Percentiles rank a stretch among this genome's conserved stretches.
Evolutionary conservation across 495 filamentous ascomycete genomes (phyloP).

Genomic region (Entonaema liquescens): DNA sequence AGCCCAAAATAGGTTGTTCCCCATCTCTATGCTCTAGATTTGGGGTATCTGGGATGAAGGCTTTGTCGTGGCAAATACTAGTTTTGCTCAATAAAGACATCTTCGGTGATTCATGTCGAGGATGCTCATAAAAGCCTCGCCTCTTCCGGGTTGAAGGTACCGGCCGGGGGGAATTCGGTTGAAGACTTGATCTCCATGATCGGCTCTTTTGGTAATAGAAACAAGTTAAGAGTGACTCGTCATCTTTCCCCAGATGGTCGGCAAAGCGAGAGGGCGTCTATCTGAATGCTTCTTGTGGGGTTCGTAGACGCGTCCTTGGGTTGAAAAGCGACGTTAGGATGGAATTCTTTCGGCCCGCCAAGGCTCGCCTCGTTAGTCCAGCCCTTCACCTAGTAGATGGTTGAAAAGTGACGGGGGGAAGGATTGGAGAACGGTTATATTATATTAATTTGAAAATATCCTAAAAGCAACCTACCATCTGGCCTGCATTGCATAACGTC

Average conservation of each 20-base stretch:
- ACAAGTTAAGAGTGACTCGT: slow-evolving; percentile 29
- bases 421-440: slow-evolving; percentile 35
- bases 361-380: slow-evolving; percentile 39
- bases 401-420: slow-evolving; percentile 25
- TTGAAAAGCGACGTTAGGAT: slow-evolving; percentile 24
- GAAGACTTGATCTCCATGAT: slow-evolving; percentile 29
- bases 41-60: neutral
- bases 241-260: slow-evolving; percentile 37
- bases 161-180: neutral
- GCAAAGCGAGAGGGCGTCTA: slow-evolving; percentile 24
- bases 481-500: slow-evolving; percentile 41
- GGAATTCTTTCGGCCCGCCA: slow-evolving; percentile 34
- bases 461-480: slow-evolving; percentile 47
- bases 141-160: slow-evolving; percentile 4
- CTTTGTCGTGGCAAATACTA: neutral
- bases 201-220: slow-evolving; percentile 24
- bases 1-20: slow-evolving; percentile 16
- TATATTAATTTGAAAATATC: slow-evolving; percentile 45
- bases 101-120: slow-evolving; percentile 1
- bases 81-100: neutral
- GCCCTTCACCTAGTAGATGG: slow-evolving; percentile 30
- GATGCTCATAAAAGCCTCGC: slow-evolving; percentile 8
- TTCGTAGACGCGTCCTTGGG: slow-evolving; percentile 24
- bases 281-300: slow-evolving; percentile 28
- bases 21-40: neutral